These are phyloP conservation scores for Butyriboletus loyo DNA, from an alignment of 768 basidiomycete genomes.

Conservation along the genomic window DNA sequence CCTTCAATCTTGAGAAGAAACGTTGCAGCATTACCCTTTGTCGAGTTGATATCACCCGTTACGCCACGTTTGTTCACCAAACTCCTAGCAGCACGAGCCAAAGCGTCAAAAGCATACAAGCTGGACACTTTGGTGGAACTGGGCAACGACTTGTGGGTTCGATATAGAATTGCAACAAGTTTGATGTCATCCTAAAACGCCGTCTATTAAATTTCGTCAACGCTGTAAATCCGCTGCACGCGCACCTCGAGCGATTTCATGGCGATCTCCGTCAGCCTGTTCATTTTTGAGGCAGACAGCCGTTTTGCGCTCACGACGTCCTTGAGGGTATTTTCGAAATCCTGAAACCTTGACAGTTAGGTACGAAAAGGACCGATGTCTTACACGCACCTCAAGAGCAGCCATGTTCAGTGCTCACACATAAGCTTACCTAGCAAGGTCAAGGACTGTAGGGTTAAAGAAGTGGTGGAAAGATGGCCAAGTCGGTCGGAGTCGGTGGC, in stretches of 20 bases:
- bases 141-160: constrained; percentile 79
- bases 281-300: constrained; percentile 85
- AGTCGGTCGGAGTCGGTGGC: constrained; percentile 14
- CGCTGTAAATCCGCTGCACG: background rate
- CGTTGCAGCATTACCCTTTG: constrained; percentile 69
- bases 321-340: constrained; percentile 77
- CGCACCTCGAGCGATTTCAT: constrained; percentile 76
- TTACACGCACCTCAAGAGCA: constrained; percentile 37
- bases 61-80: constrained; percentile 63
- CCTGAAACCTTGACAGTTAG: constrained; percentile 41
- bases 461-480: constrained; percentile 10
- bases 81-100: constrained; percentile 78
- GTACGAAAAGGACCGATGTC: background rate
- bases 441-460: constrained; percentile 5
- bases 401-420: constrained; percentile 35
- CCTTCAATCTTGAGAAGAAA: constrained; percentile 90
- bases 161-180: constrained; percentile 84
- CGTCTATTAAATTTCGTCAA: background rate
- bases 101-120: constrained; percentile 91
- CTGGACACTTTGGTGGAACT: constrained; percentile 73
- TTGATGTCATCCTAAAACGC: constrained; percentile 73
- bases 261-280: constrained; percentile 68
- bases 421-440: constrained; percentile 16
- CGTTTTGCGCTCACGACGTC: constrained; percentile 81
- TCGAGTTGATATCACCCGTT: constrained; percentile 51